Base-by-base conservation (phyloP, 2,329 filamentous ascomycete species). In the Aspergillus sp. region DNA sequence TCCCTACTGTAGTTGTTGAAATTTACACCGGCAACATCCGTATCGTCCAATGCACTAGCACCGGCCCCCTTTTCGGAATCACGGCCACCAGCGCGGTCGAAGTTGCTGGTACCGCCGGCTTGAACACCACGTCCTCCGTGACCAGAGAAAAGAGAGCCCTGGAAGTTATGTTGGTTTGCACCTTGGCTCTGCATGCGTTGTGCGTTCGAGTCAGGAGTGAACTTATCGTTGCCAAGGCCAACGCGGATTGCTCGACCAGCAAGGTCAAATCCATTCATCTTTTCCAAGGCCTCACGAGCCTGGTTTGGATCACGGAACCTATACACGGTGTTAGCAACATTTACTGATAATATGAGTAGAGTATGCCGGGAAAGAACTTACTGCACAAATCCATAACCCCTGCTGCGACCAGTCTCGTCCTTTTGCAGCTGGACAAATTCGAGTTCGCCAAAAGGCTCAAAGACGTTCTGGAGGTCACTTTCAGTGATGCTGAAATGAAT, bases 401-500 rank as follows among this genome's bases (percentile, higher is more conserved):
- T 89, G 77, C 93, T 96, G 61, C 93, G 89, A 57, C 90, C 91
- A 64, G 86, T 89, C 67, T 98, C 95, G 72, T 99, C 96, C 80
- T 96, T 97, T 78, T 99, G 96, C 60, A 99, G 85, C 76, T 97
- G 93, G 61, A 97, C 93, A 78, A 97, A 97, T 76, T 98, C 95
- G 60, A 99, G 89, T 80, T 97, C 93, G 70, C 95, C 95, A 78
- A 97, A 99, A 1, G 95, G 94, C 80, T 96, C 92, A 78, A 99
- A 99, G 63, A 99, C 92, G 75, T 94, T 92, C 83, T 94, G 90
- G 67, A 99, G 83, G 79, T 99, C 96, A 76, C 89, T 88, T 80
- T 99, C 95, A 74, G 92, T 97, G 76, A 99, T 96, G 76, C 92
- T 97, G 85, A 99, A 99, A 82, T 99, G 95, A 70, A 99, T 98